Percentiles rank a stretch among this genome's conserved stretches.
Conservation (phyloP, 306 rosid species). For the Lathyrus oleraceus region DNA sequence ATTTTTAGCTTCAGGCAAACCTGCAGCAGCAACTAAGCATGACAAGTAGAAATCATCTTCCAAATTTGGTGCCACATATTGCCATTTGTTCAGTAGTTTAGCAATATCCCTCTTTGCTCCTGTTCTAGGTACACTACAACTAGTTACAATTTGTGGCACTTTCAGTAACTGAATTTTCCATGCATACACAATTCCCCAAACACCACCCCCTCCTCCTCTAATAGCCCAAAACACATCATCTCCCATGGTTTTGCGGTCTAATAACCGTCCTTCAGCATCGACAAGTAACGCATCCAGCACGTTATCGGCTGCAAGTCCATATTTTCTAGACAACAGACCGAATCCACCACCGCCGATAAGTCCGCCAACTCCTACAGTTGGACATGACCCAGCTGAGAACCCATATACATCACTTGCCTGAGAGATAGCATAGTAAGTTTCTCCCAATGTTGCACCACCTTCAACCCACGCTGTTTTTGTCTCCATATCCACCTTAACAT, state of each 20-base stretch:
- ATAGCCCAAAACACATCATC: conserved; percentile 94
- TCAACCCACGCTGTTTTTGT: conserved; percentile 72
- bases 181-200: conserved; percentile 75
- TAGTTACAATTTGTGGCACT: conserved; percentile 59
- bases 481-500: conserved; percentile 53
- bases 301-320: conserved; percentile 77
- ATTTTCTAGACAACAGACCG: conserved; percentile 64
- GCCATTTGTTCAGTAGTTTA: conserved; percentile 63
- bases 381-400: conserved; percentile 81
- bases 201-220: conserved; percentile 83
- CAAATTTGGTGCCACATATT: conserved; percentile 62
- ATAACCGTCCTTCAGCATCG: conserved; percentile 51
- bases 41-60: conserved; percentile 58
- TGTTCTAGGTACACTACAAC: conserved; percentile 49
- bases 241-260: conserved; percentile 61
- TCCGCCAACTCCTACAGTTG: conserved; percentile 88
- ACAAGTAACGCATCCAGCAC: conserved; percentile 66
- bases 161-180: conserved; percentile 62
- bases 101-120: conserved; percentile 49
- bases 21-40: conserved; percentile 68
- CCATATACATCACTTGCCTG: conserved; percentile 55
- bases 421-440: conserved; percentile 69
- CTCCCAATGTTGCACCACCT: conserved; percentile 87
- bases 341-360: conserved; percentile 81
- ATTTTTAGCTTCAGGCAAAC: conserved; percentile 50